Evolutionary conservation across 805 yeast genomes (phyloP).

Genomic region (Metschnikowia gelsemii): DNA sequence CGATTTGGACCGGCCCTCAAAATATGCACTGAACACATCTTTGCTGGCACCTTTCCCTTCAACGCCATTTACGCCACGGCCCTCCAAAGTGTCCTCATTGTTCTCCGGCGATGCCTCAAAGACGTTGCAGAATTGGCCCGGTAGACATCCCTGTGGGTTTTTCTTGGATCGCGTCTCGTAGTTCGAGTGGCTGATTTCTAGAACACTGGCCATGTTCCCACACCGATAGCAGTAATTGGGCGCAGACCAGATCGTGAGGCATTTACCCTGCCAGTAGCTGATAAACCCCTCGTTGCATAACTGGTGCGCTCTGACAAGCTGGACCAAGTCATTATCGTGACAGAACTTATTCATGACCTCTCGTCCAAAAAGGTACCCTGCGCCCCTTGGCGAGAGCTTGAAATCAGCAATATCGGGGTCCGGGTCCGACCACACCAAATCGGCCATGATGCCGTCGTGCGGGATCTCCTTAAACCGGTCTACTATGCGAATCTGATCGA

Average conservation of each 20-base stretch:
- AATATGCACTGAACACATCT: slow-evolving; percentile 30
- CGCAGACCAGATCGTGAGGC: slow-evolving; percentile 97
- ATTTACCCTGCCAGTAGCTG: slow-evolving; percentile 82
- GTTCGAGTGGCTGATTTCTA: slow-evolving; percentile 65
- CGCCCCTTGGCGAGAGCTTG: slow-evolving; percentile 91
- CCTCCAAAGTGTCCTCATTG: slow-evolving; percentile 52
- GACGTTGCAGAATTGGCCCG: slow-evolving; percentile 78
- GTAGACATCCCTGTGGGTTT: slow-evolving; percentile 29
- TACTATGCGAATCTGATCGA: slow-evolving; percentile 86
- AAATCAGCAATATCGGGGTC: slow-evolving; percentile 74
- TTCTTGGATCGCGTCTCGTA: slow-evolving; percentile 29
- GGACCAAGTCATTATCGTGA: slow-evolving; percentile 71
- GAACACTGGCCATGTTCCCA: slow-evolving; percentile 96
- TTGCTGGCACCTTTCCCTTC: slow-evolving; percentile 9
- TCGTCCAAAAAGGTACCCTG: slow-evolving; percentile 93
- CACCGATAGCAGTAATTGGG: slow-evolving; percentile 97
- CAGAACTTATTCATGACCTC: slow-evolving; percentile 88
- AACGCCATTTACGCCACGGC: slow-evolving; percentile 40
- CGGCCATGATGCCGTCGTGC: slow-evolving; percentile 99
- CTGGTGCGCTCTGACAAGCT: slow-evolving; percentile 92
- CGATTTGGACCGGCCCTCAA: slow-evolving; percentile 27
- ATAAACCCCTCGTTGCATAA: slow-evolving; percentile 96
- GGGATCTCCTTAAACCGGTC: slow-evolving; percentile 95
- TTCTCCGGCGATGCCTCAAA: slow-evolving; percentile 98
- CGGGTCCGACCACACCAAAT: slow-evolving; percentile 97